These are phyloP conservation scores for Rhododendron molle DNA, from an alignment of 148 eudicot genomes.

Conservation along the genomic window DNA sequence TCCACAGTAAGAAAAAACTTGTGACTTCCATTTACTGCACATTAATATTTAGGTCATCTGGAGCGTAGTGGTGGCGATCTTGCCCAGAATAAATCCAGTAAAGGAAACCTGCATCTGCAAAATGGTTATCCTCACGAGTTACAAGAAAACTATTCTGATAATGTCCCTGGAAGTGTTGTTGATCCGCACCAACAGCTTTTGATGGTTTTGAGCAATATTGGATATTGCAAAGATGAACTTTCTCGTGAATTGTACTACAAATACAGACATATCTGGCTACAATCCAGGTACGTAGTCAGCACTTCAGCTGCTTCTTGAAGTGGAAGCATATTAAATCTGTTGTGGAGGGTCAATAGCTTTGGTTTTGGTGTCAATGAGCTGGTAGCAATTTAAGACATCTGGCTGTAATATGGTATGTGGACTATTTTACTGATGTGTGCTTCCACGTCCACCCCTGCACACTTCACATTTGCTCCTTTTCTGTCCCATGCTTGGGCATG, in stretches of 20 bases:
- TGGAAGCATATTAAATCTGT: neutral
- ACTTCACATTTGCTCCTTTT: neutral
- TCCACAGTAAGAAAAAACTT: neutral
- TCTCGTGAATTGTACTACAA: slow-evolving; percentile 72
- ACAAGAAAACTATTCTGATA: slow-evolving; percentile 46
- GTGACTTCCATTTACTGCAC: slow-evolving; percentile 12
- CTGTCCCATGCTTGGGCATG: neutral
- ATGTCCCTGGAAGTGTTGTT: slow-evolving; percentile 66
- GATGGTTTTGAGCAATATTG: slow-evolving; percentile 95
- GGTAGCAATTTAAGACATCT: neutral
- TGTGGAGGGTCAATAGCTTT: neutral
- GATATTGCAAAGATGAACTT: slow-evolving; percentile 94
- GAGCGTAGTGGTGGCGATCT: slow-evolving; percentile 74
- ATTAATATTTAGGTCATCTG: slow-evolving; percentile 60
- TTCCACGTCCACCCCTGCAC: neutral
- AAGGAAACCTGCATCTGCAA: slow-evolving; percentile 46
- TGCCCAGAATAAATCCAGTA: slow-evolving; percentile 49
- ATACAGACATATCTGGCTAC: slow-evolving; percentile 75
- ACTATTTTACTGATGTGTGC: neutral
- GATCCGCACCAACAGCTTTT: slow-evolving; percentile 77
- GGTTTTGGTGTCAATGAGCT: neutral
- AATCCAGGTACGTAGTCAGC: slow-evolving; percentile 44
- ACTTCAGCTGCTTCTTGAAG: neutral
- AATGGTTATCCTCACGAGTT: slow-evolving; percentile 56
- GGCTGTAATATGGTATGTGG: neutral